Evolutionary conservation across 2,329 filamentous ascomycete genomes (phyloP).

Genomic region (Phaeomoniella chlamydospora): DNA sequence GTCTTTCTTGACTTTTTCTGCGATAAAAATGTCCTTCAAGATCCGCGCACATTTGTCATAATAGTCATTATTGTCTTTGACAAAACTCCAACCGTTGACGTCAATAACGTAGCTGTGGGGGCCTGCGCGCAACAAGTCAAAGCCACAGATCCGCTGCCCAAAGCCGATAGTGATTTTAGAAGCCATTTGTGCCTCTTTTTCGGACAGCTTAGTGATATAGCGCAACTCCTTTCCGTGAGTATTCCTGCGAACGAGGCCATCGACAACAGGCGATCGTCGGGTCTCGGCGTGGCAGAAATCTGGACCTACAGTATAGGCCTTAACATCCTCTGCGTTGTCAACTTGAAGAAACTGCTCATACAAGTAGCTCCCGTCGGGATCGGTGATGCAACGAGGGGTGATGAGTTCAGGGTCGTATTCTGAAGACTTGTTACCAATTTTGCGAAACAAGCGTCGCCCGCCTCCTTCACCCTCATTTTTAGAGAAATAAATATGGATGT

Average conservation of each 20-base stretch:
- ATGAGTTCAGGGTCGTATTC: conserved; percentile 71
- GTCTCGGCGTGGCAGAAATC: conserved; percentile 94
- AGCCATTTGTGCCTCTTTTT: conserved; percentile 73
- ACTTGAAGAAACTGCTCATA: conserved; percentile 96
- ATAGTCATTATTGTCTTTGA: conserved; percentile 98
- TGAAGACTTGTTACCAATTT: conserved; percentile 97
- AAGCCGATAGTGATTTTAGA: conserved; percentile 82
- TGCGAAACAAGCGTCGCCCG: conserved; percentile 82
- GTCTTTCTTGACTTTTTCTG: conserved; percentile 53
- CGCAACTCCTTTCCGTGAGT: conserved; percentile 94
- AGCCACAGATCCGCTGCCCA: conserved; percentile 88
- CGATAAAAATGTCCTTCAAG: conserved; percentile 73
- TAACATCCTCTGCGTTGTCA: conserved; percentile 95
- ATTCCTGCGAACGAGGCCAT: conserved; percentile 88
- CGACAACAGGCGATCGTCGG: conserved; percentile 90
- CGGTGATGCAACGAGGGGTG: conserved; percentile 66
- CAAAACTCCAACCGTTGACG: conserved; percentile 98
- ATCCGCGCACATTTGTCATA: conserved; percentile 85
- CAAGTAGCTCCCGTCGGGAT: conserved; percentile 72
- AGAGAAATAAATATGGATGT: conserved; percentile 96
- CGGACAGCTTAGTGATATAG: conserved; percentile 74
- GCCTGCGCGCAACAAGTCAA: conserved; percentile 76
- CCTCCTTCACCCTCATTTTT: conserved; percentile 60
- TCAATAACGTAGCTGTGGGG: conserved; percentile 96
- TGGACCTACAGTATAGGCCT: conserved; percentile 91